phyloP scores from a whole-genome alignment of 1,284 basidiomycete species.

The Heterobasidion parviporum region DNA sequence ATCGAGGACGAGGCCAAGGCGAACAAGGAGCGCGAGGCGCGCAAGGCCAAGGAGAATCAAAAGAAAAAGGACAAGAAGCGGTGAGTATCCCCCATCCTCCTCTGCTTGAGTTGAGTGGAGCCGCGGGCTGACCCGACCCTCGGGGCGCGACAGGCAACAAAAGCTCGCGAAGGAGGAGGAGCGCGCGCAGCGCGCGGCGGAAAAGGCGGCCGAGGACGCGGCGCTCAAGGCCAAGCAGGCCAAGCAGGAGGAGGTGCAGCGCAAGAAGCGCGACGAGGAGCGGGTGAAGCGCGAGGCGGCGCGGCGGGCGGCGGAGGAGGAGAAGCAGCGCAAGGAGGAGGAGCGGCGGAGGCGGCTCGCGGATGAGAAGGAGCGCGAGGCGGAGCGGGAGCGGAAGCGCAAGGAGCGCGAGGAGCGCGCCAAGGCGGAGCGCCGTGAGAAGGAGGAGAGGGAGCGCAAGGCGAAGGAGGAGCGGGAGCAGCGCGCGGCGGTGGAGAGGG shows the following conservation, averaged over 20 bases:
- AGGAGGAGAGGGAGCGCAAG: conserved; percentile 55
- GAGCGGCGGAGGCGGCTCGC: conserved; percentile 66
- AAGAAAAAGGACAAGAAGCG: conserved; percentile 98
- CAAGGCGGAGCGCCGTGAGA: conserved; percentile 57
- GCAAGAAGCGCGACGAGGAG: conserved; percentile 68
- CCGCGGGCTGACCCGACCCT: conserved; percentile 8
- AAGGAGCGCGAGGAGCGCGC: conserved; percentile 59
- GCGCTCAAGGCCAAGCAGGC: conserved; percentile 59
- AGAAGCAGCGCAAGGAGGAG: conserved; percentile 70
- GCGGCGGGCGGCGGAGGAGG: conserved; percentile 74
- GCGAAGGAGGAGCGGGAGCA: conserved; percentile 49
- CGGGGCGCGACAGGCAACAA: conserved; percentile 57
- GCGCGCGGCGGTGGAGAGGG: conserved; percentile 44
- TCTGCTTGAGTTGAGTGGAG: too few relatives aligned
- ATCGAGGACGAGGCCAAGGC: conserved; percentile 52
- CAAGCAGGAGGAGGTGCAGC: conserved; percentile 55
- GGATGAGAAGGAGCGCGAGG: conserved; percentile 57
- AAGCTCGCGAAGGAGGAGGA: conserved; percentile 92
- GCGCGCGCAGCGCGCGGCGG: conserved; percentile 69
- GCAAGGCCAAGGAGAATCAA: conserved; percentile 94
- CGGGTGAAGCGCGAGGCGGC: conserved; percentile 64
- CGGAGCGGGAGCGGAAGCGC: conserved; percentile 56
- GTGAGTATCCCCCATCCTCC: too few relatives aligned
- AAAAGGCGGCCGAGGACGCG: conserved; percentile 75
- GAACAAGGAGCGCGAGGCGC: conserved; percentile 72